These are phyloP conservation scores for Pleurotus eryngii DNA, from an alignment of 768 basidiomycete genomes.

Conservation along the genomic window DNA sequence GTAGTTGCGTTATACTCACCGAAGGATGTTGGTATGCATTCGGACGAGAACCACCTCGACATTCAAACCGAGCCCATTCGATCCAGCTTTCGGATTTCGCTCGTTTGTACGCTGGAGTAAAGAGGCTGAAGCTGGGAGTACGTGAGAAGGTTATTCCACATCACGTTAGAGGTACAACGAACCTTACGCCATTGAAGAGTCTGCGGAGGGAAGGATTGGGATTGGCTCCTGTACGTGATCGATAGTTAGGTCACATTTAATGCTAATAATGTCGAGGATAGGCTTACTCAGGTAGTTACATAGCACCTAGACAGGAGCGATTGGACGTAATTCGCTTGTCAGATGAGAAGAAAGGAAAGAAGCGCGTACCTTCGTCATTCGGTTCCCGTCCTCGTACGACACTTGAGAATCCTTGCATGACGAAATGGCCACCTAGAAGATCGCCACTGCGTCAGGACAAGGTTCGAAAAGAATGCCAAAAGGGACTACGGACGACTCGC, in stretches of 20 bases:
- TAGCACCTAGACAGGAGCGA: background rate
- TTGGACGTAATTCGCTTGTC: background rate
- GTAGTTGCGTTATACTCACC: background rate
- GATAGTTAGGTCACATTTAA: background rate
- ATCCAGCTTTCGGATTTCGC: background rate
- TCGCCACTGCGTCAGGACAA: background rate
- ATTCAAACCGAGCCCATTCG: background rate
- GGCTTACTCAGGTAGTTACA: background rate
- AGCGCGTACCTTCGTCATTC: background rate
- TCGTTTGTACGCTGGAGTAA: background rate
- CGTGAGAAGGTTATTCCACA: too few relatives aligned
- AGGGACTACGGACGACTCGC: background rate
- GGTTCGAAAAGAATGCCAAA: too few relatives aligned
- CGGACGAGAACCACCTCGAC: background rate
- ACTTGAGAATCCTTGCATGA: conserved; percentile 1
- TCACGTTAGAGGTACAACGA: background rate
- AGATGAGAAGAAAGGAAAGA: background rate
- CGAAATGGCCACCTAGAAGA: background rate
- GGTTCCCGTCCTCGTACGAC: background rate
- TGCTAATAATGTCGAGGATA: background rate
- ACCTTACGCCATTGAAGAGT: background rate
- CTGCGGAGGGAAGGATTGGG: background rate
- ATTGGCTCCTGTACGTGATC: background rate
- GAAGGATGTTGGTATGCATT: background rate
- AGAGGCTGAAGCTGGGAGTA: too few relatives aligned